Base-by-base conservation (phyloP, 1,139 yeast species). In the Lodderomyces jiufengensis region DNA sequence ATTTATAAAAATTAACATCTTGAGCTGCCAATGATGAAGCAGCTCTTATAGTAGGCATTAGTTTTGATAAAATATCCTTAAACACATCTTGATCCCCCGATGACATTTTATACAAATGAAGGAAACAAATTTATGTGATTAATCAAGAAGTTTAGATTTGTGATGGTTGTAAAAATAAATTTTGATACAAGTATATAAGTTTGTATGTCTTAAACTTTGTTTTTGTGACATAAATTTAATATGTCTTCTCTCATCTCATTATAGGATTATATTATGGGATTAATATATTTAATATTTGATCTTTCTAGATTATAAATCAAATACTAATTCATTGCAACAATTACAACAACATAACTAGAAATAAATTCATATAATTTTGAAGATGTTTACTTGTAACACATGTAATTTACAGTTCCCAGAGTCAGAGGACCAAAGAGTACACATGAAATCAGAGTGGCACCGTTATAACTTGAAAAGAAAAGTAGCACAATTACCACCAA, bases 361-460 rank as follows among this genome's bases (percentile, higher is more conserved):
- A 22, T n/a, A 22, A 22, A n/a, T n/a, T n/a, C n/a, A n/a, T n/a
- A n/a, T n/a, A n/a, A n/a, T n/a, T n/a, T n/a, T n/a, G n/a, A n/a
- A n/a, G n/a, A 51, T 45, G 44, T 69, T 57, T 47, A 68, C 76
- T 31, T 70, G 76, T 51, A 69, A 68, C 41, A 66, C 74, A 5
- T 70, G 76, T 51, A 59, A 55, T 38, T 61, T 70, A 42, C 63
- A 58, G 41, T 70, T 70, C 43, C 58, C 63, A 27, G 53, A 60
- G 24, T 63, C 73, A 3, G 63, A 55, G 37, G 64, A 61, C 46
- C 76, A 70, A 49, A 54, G 75, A 29, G 50, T 51, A 28, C 76
- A 70, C 51, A 72, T 79, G 79, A 63, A 73, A 52, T 68, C 84
- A 3, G 94, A 83, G 42, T 84, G 94, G 94, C 94, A 84, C 59